Base-by-base conservation (phyloP, 352 stramenopile species). In the Thraustochytrium striatum region DNA sequence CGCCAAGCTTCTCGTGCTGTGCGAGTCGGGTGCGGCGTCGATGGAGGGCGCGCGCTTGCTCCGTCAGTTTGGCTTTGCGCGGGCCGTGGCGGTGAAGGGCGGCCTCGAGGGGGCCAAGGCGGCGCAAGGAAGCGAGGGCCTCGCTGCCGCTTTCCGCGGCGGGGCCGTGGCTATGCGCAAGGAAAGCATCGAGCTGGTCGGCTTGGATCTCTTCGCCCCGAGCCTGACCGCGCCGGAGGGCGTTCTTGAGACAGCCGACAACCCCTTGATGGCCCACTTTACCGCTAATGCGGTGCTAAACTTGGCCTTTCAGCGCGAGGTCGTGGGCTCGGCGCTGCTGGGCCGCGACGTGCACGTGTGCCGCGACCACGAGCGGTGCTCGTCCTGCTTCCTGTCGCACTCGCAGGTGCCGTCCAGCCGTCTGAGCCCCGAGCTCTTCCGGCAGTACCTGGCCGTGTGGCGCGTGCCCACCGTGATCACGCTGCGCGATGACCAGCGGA, bases 271-370 rank as follows among this genome's bases (percentile, higher is more conserved):
- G 5, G 44, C 33, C 16, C 16, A 30, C 30, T n/a, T 65, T 30
- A n/a, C 36, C 25, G 65, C 44, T 8, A 75, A 75, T 32, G 13
- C 44, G 19, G 25, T 75, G 5, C 35, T 75, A 3, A 75, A 75
- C 39, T 8, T 75, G 7, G 68, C 61, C 41, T 75, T 55, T 7
- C n/a, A 19, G 16, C 43, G 5, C 8, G 43, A 75, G 47, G 68
- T 75, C 65, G 44, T 68, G 3, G 47, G 50, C 35, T 13, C 61
- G 36, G 52, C 65, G 19, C 2, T n/a, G 0, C 9, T 43, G 21
- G 11, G 39, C 3, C 21, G 0, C 19, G 11, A 5, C 11, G 3
- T 41, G 32, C 65, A 75, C 65, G 19, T 68, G 13, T 75, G 65
- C 32, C 38, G 21, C 16, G 16, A 8, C 3, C 35, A 2, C 35